phyloP scores from a whole-genome alignment of 1,284 basidiomycete species.

The Moesziomyces antarcticus region DNA sequence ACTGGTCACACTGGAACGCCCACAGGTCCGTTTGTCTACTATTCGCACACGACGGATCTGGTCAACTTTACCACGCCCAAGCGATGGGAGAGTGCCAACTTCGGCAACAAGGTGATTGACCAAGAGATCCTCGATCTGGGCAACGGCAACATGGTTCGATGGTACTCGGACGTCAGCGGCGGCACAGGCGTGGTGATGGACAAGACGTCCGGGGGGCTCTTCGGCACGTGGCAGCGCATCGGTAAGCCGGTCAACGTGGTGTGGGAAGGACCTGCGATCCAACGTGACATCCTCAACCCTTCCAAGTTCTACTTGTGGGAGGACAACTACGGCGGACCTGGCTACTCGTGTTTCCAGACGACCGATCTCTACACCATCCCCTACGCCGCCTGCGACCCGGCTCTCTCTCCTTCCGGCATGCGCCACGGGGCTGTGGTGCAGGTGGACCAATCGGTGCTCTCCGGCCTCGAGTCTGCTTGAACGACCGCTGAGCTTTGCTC shows the following conservation, averaged over 20 bases:
- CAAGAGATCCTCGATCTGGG: slow-evolving; percentile 24
- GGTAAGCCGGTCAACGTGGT: slow-evolving; percentile 29
- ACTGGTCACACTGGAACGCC: slow-evolving; percentile 17
- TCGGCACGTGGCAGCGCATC: slow-evolving; percentile 28
- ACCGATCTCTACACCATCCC: slow-evolving; percentile 19
- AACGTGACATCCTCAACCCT: slow-evolving; percentile 26
- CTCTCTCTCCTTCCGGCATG: slow-evolving; percentile 19
- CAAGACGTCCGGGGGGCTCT: slow-evolving; percentile 17
- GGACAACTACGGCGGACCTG: slow-evolving; percentile 30
- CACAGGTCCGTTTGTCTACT: slow-evolving; percentile 21
- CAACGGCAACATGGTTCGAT: slow-evolving; percentile 24
- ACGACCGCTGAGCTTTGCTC: too few species aligned
- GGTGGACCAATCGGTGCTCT: neutral
- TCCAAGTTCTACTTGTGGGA: slow-evolving; percentile 31
- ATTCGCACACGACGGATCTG: slow-evolving; percentile 28
- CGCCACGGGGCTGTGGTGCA: slow-evolving; percentile 26
- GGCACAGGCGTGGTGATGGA: slow-evolving; percentile 30
- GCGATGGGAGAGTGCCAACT: slow-evolving; percentile 29
- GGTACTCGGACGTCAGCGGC: slow-evolving; percentile 22
- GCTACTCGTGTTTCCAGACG: slow-evolving; percentile 37
- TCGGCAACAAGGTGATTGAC: slow-evolving; percentile 30
- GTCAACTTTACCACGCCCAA: slow-evolving; percentile 19
- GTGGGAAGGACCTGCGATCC: slow-evolving; percentile 31
- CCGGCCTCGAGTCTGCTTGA: slow-evolving; percentile 2
- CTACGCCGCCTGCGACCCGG: slow-evolving; percentile 19